Conservation (phyloP, 257 asterid genomes). For the Eustoma russellianum region DNA sequence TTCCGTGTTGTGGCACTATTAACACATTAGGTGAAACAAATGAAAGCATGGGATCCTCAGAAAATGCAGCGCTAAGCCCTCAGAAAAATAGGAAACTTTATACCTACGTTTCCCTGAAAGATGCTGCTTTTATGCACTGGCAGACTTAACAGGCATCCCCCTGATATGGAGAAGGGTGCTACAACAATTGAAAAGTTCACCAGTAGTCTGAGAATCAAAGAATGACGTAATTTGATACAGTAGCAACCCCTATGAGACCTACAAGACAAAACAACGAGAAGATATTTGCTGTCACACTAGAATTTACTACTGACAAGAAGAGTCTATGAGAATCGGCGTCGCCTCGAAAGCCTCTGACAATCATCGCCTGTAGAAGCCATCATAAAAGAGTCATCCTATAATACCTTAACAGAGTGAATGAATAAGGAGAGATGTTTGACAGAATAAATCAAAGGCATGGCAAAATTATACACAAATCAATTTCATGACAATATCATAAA, state of each 20-base stretch:
- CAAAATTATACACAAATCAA: not conserved
- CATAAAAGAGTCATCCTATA: not conserved
- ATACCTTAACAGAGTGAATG: not conserved
- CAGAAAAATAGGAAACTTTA: too few relatives aligned
- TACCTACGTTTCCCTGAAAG: too few relatives aligned
- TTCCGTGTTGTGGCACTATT: too few relatives aligned
- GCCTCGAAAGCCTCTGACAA: conserved; percentile 89
- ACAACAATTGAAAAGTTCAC: not conserved
- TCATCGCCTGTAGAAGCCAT: conserved; percentile 76
- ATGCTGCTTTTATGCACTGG: too few relatives aligned
- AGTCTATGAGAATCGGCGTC: conserved; percentile 58
- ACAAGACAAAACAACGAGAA: conserved; percentile 57
- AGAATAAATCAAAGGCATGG: not conserved
- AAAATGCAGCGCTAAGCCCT: too few relatives aligned
- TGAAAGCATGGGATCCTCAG: too few relatives aligned
- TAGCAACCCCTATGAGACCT: conserved; percentile 52
- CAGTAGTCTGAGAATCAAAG: conserved; percentile 13
- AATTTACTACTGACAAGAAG: conserved; percentile 58
- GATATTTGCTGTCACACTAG: conserved; percentile 40
- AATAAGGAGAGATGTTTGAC: too few relatives aligned
- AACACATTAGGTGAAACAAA: too few relatives aligned
- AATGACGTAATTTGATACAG: conserved; percentile 30
- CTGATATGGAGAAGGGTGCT: not conserved
- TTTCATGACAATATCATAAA: not conserved
- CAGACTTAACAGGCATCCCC: too few relatives aligned